A percentile compares a stretch with the other conserved stretches of the same genome.
phyloP scores from a whole-genome alignment of 305 asterid genomes.

The Fraxinus xanthoxyloides region DNA sequence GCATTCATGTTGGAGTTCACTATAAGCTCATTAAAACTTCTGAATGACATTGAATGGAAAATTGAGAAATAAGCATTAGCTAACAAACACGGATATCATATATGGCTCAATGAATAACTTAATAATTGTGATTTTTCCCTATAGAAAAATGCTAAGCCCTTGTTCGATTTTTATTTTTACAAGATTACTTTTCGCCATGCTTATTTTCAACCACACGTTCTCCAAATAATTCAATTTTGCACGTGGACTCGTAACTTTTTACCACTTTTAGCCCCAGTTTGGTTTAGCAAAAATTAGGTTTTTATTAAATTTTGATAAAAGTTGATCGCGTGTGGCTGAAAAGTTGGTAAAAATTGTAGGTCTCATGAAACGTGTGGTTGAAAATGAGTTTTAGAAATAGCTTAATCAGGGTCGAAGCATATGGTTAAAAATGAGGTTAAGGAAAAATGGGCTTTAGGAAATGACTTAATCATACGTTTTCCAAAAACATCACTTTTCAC shows the following conservation, averaged over 20 bases:
- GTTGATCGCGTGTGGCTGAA: not conserved
- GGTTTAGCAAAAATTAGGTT: not conserved
- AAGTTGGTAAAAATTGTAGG: too few relatives aligned
- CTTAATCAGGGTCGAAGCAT: too few relatives aligned
- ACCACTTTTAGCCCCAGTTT: not conserved
- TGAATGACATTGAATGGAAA: not conserved
- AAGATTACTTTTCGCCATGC: not conserved
- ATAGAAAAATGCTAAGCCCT: not conserved
- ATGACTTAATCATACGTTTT: not conserved
- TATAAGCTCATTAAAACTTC: not conserved
- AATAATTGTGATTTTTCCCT: not conserved
- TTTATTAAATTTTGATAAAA: too few relatives aligned
- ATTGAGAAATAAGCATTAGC: not conserved
- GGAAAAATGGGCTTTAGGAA: too few relatives aligned
- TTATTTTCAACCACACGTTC: not conserved
- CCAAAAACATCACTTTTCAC: not conserved
- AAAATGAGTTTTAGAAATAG: too few relatives aligned
- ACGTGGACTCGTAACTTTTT: not conserved
- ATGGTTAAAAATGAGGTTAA: too few relatives aligned
- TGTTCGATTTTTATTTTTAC: not conserved
- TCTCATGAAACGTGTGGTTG: too few relatives aligned
- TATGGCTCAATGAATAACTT: not conserved
- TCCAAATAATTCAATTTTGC: not conserved
- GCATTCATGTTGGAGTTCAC: conserved; percentile 18
- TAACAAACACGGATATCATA: not conserved